Evolutionary conservation across 2,329 filamentous ascomycete genomes (phyloP).

Genomic region (Thermothelomyces thermophilus): DNA sequence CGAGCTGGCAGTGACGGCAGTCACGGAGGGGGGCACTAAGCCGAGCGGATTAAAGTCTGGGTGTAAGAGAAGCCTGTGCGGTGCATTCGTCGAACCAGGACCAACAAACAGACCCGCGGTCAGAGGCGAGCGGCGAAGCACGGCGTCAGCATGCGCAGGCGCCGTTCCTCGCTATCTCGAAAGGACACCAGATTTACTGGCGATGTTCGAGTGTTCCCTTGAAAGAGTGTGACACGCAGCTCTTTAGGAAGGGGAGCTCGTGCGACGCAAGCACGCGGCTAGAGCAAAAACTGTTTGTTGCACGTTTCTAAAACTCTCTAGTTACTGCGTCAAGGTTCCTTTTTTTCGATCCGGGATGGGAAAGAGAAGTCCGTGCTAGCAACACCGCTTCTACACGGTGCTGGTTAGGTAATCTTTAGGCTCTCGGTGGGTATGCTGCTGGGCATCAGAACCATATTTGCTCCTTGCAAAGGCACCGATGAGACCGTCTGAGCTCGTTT

Average conservation of each 20-base stretch:
- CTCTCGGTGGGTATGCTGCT: too few species aligned
- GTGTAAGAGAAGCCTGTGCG: background rate
- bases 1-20: background rate
- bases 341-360: background rate
- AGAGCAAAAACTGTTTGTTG: slow-evolving; percentile 1
- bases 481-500: too few species aligned
- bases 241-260: slow-evolving; percentile 2
- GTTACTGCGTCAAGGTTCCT: background rate
- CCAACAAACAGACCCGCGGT: slow-evolving; percentile 1
- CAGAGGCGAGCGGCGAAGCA: slow-evolving; percentile 12
- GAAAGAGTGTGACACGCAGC: slow-evolving; percentile 8
- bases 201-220: background rate
- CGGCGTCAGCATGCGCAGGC: slow-evolving; percentile 5
- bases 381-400: background rate
- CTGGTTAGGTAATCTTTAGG: too few species aligned
- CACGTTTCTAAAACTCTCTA: background rate
- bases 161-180: slow-evolving; percentile 5
- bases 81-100: slow-evolving; percentile 10
- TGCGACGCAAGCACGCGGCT: slow-evolving; percentile 9
- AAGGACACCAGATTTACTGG: too few species aligned
- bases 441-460: too few species aligned
- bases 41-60: slow-evolving; percentile 1
- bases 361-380: slow-evolving; percentile 1
- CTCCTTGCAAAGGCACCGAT: too few species aligned
- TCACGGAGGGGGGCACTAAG: background rate